phyloP scores from a whole-genome alignment of 768 basidiomycete species.

The Ramaria rubella region DNA sequence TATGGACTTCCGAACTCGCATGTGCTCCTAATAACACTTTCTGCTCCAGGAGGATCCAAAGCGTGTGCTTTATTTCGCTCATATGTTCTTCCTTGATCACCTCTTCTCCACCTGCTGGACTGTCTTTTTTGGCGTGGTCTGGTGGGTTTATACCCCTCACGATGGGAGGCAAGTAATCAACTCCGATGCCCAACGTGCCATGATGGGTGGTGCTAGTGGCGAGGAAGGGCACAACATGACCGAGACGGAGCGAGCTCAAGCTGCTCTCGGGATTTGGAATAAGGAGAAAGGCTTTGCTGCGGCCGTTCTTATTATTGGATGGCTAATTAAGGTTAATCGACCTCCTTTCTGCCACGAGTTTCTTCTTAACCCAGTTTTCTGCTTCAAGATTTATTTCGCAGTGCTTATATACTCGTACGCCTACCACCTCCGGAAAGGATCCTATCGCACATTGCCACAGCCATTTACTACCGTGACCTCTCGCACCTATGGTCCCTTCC shows the following conservation, averaged over 20 bases:
- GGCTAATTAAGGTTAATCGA: conserved; percentile 74
- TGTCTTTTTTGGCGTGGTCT: conserved; percentile 80
- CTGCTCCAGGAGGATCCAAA: conserved; percentile 73
- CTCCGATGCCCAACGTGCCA: conserved; percentile 81
- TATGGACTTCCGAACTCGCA: conserved; percentile 33
- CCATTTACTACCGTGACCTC: conserved; percentile 27
- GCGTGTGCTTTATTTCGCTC: conserved; percentile 81
- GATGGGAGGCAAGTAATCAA: conserved; percentile 78
- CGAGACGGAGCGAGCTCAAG: conserved; percentile 55
- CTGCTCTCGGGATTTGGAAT: conserved; percentile 83
- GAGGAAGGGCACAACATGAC: conserved; percentile 46
- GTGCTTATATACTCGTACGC: conserved; percentile 90
- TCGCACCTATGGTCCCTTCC: conserved; percentile 18
- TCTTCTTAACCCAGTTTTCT: background rate
- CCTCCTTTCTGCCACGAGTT: background rate
- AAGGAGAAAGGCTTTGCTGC: conserved; percentile 81
- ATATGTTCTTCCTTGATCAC: conserved; percentile 90
- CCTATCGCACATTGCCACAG: conserved; percentile 76
- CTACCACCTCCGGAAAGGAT: conserved; percentile 83
- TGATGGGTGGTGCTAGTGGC: conserved; percentile 57
- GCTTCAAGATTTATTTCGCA: conserved; percentile 81
- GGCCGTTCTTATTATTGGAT: conserved; percentile 71
- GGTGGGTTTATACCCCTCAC: conserved; percentile 91
- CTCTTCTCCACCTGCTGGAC: conserved; percentile 86
- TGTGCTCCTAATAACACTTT: background rate